Evolutionary conservation across 371 early-diverging fungal species (phyloP), one percentile per base, ranked within the genome.

Genomic region (Apophysomyces elegans): DNA sequence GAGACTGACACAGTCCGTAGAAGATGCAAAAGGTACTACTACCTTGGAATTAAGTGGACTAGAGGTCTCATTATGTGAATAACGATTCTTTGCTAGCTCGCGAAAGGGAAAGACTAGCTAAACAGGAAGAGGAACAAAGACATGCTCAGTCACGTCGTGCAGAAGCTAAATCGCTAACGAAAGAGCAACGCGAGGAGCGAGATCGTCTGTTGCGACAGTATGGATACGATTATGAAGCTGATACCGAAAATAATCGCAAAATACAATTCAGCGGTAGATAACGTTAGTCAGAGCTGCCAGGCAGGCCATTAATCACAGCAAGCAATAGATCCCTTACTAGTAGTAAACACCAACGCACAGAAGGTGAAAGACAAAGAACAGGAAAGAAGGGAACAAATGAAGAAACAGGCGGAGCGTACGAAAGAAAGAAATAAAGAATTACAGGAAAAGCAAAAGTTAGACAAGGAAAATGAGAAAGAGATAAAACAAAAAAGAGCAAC

Each of bases 371-470:
- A 87, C 47, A 72, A 83, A 57, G 87, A 87, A 37, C 78, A 77
- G 9, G 35, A 39, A 32, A 66, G 84, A 66, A 74, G 85, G 56
- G 81, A 82, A 7, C 74, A 83, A 62, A 81, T 85, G 84, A 84
- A 81, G 66, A 68, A 80, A 54, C 80, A 83, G 16, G 66, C 71
- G 32, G 87, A 87, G 58, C 75, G 63, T 37, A 86, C 85, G 39
- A 83, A 78, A 65, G 87, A 85, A 44, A 78, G 86, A 57, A 87
- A 84, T 62, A 81, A 77, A 60, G 60, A 76, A 61, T 74, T 82
- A 5, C 73, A 80, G 37, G 78, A 83, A 65, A 85, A 85, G 64
- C 87, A 87, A 62, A 78, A 81, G 38, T 67, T 72, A 50, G 81
- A 80, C 3, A 72, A 78, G 58, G 47, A 11, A 8, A 46, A 64